Evolutionary conservation across 129 eudicot species (phyloP).

Genomic region (Solidago caesia): DNA sequence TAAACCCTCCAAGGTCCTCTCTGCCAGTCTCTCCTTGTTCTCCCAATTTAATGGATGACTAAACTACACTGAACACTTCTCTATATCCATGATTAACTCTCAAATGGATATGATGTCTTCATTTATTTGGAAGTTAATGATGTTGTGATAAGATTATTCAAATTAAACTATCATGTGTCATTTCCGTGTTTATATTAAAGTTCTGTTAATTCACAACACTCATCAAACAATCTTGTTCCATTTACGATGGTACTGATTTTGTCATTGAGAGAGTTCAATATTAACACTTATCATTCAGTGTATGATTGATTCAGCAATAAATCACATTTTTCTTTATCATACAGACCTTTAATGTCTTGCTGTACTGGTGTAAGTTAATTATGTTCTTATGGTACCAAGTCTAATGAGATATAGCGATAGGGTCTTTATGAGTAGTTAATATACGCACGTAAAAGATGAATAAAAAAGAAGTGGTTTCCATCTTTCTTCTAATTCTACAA

Average conservation of each 20-base stretch:
- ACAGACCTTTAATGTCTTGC: too few relatives aligned
- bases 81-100: not conserved
- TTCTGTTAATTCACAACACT: not conserved
- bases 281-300: not conserved
- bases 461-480: not conserved
- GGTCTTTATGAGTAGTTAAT: not conserved
- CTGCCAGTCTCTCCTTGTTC: too few relatives aligned
- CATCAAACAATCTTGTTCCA: not conserved
- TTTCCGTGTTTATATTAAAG: not conserved
- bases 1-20: conserved; percentile 98
- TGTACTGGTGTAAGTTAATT: not conserved
- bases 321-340: too few relatives aligned
- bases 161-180: not conserved
- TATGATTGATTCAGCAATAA: not conserved
- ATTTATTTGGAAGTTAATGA: not conserved
- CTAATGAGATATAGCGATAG: not conserved
- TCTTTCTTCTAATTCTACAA: conserved; percentile 18
- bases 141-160: not conserved
- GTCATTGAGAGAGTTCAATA: too few relatives aligned
- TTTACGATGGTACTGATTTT: not conserved
- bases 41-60: conserved; percentile 4
- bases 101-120: not conserved
- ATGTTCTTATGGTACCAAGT: not conserved
- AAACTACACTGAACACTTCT: not conserved
- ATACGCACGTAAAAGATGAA: not conserved